Evolutionary conservation across 208 protist genomes (phyloP), one percentile per base, ranked within the genome.

Genomic region (Leishmania tropica): DNA sequence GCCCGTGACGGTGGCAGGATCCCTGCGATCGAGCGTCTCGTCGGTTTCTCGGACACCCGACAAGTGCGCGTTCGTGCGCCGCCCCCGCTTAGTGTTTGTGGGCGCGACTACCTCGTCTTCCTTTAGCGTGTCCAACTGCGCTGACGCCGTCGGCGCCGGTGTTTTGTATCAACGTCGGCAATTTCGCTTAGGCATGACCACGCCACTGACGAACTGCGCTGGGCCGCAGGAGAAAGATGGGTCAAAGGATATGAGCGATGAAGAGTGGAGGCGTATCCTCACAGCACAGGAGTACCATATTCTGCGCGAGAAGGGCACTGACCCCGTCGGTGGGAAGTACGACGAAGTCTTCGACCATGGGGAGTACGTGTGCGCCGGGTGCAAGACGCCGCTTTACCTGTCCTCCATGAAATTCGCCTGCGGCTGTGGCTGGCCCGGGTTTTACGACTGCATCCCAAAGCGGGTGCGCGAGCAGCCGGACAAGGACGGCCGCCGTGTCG

Each of bases 341-440:
- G 90, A 96, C 62, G 76, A 93, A 45, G 86, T 92, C 71, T 97
- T 93, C 84, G 93, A 82, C 4, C 79, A 91, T 0, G 96, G 96
- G 70, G 76, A 76, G 48, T 98, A 97, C 80, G 81, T 85, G 68
- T 98, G 96, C 75, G 93, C 91, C 3, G 96, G 73, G 15, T 98
- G 96, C 76, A 86, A 87, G 40, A 85, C 92, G n/a, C 90, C 86
- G n/a, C 87, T 98, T 24, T 98, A 97, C 85, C 92, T 85, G 28
- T 95, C 93, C 15, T 84, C 60, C 35, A 96, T 96, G 90, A 98
- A 98, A 85, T 98, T 96, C 81, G 90, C 80, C 51, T 96, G 93
- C 70, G 89, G 91, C 42, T 98, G 96, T 75, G 96, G 96, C 45
- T 98, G 96, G 96, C 96, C 96, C 0, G 94, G 90, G 0, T 98